Percentiles rank a stretch among this genome's conserved stretches.
These are phyloP conservation scores for Botrytis elliptica DNA, from an alignment of 2,329 filamentous ascomycete genomes.

Conservation along the genomic window DNA sequence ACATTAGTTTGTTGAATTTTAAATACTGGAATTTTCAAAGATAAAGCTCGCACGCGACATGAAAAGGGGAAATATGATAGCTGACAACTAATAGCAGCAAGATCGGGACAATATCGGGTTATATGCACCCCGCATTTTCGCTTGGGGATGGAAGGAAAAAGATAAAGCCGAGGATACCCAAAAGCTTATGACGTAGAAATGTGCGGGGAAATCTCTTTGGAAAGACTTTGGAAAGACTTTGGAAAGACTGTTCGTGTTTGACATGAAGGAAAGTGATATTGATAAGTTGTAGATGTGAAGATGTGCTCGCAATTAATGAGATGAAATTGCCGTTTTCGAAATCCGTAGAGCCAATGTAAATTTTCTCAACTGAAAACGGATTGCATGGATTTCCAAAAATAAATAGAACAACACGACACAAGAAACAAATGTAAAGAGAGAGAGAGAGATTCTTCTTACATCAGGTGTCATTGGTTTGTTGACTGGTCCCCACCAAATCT, in stretches of 20 bases:
- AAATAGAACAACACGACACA: neutral
- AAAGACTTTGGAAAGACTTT: neutral
- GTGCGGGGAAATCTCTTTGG: conserved; percentile 12
- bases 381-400: neutral
- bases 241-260: neutral
- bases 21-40: neutral
- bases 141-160: neutral
- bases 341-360: neutral
- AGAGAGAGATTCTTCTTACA: conserved; percentile 57
- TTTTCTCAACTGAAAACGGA: neutral
- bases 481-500: conserved; percentile 82
- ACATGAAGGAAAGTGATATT: neutral
- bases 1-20: neutral
- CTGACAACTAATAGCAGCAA: neutral
- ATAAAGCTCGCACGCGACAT: neutral
- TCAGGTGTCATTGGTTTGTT: conserved; percentile 99
- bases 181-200: conserved; percentile 19
- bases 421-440: neutral
- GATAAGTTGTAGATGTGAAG: neutral
- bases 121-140: conserved; percentile 23
- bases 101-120: conserved; percentile 1
- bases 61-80: neutral
- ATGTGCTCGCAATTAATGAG: neutral
- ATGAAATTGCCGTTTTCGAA: neutral
- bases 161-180: conserved; percentile 19